These are phyloP conservation scores for Cetraspora pellucida DNA, from an alignment of 192 early-diverging fungal species.

Conservation along the genomic window DNA sequence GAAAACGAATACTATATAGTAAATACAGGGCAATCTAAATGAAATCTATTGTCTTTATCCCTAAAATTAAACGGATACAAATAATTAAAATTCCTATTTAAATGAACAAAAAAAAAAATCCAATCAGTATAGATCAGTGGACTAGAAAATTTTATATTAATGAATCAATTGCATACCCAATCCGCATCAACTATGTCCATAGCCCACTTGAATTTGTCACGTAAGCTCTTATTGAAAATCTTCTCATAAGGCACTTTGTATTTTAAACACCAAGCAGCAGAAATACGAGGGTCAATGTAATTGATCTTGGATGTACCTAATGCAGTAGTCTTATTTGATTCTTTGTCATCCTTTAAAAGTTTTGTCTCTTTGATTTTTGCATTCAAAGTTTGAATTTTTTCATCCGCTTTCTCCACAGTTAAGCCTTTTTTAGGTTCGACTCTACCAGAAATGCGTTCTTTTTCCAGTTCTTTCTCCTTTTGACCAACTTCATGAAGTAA, in stretches of 20 bases:
- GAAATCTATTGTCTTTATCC: too few relatives aligned
- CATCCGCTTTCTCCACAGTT: conserved; percentile 73
- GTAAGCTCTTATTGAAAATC: conserved; percentile 86
- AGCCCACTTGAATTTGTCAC: conserved; percentile 98
- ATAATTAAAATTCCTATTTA: too few relatives aligned
- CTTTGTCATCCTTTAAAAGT: conserved; percentile 85
- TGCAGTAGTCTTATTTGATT: conserved; percentile 95
- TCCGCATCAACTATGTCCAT: conserved; percentile 67
- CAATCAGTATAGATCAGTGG: too few relatives aligned
- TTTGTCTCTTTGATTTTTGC: conserved; percentile 76
- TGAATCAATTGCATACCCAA: conserved; percentile 51
- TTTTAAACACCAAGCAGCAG: conserved; percentile 90
- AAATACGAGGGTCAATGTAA: conserved; percentile 98
- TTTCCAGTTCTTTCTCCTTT: conserved; percentile 49
- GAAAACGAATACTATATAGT: too few relatives aligned
- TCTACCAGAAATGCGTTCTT: conserved; percentile 51
- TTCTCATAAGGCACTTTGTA: conserved; percentile 88
- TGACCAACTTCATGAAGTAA: conserved; percentile 56
- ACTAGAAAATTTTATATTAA: too few relatives aligned
- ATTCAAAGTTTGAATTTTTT: conserved; percentile 68
- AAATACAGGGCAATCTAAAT: too few relatives aligned
- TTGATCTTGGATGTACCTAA: conserved; percentile 97
- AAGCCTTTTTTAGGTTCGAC: conserved; percentile 49
- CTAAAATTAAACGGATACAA: too few relatives aligned
- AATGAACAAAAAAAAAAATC: too few relatives aligned